These are phyloP conservation scores for Sextonia rubra DNA, from an alignment of 164 flowering plant species.

Conservation along the genomic window DNA sequence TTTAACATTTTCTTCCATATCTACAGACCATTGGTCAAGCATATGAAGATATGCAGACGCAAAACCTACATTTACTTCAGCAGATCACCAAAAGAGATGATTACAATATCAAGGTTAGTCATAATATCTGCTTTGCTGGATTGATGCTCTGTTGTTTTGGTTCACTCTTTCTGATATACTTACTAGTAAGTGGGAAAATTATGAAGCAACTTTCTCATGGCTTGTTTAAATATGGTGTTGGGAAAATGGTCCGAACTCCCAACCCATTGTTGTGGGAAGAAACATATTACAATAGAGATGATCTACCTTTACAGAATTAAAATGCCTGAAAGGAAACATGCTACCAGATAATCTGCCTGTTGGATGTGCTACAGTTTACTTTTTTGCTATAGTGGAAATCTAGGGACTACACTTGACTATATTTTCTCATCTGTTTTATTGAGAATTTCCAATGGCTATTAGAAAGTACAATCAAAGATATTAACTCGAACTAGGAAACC, in stretches of 20 bases:
- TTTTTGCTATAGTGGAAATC: too few species aligned
- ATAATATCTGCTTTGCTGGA: neutral
- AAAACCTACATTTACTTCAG: conserved; percentile 69
- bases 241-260: neutral
- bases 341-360: neutral
- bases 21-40: conserved; percentile 87
- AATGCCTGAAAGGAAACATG: neutral
- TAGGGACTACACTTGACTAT: too few species aligned
- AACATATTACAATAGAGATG: neutral
- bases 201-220: neutral
- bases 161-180: neutral
- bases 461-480: too few species aligned
- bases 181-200: neutral
- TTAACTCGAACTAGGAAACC: too few species aligned
- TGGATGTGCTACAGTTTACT: neutral
- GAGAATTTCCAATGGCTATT: too few species aligned
- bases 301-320: neutral
- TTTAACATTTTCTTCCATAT: conserved; percentile 1
- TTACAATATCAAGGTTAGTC: conserved; percentile 72
- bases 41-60: conserved; percentile 91
- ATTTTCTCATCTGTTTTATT: too few species aligned
- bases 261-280: neutral
- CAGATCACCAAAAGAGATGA: conserved; percentile 81
- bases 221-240: neutral
- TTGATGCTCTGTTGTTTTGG: neutral